Evolutionary conservation across 805 yeast genomes (phyloP), one percentile per base, ranked within the genome.

Genomic region (Candida schatavii): DNA sequence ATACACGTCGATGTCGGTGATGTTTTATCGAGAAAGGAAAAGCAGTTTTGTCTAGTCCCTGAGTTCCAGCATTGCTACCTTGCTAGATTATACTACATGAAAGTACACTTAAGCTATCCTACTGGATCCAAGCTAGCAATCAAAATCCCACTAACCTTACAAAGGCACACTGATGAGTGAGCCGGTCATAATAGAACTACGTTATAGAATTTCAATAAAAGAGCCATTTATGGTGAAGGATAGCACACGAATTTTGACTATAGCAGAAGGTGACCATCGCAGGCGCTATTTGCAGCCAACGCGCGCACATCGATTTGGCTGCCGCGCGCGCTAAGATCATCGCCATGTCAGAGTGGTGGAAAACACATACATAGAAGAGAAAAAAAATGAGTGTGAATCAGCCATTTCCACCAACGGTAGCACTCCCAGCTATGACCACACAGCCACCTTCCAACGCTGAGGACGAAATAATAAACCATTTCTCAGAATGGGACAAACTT

Each of bases 401-500:
- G n/a, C n/a, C n/a, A n/a, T n/a, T n/a, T n/a, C n/a, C n/a, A n/a
- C n/a, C n/a, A 25, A 25, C 28, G 13, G 28, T 10, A 25, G 28
- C 15, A 29, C 6, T 29, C 5, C n/a, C 5, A 29, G n/a, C n/a
- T n/a, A n/a, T n/a, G n/a, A n/a, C n/a, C n/a, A n/a, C n/a, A n/a
- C n/a, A n/a, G 14, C 15, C 21, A 5, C 33, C 31, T 14, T 15
- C 18, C 14, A 20, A 29, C 18, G 28, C 34, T 13, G 41, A 38
- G 21, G 41, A 38, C 11, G 41, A 38, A 21, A 38, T 38, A 18
- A 9, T 38, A 10, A 20, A 38, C 14, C 41, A 38, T 29, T 29
- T 38, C 17, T 64, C 72, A 15, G 74, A 68, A 39, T 70, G 75
- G 75, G 75, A 70, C 19, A 64, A 51, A 35, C 56, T 55, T 32